These are phyloP conservation scores for Phycomyces nitens DNA, from an alignment of 192 early-diverging fungal species.

Conservation along the genomic window DNA sequence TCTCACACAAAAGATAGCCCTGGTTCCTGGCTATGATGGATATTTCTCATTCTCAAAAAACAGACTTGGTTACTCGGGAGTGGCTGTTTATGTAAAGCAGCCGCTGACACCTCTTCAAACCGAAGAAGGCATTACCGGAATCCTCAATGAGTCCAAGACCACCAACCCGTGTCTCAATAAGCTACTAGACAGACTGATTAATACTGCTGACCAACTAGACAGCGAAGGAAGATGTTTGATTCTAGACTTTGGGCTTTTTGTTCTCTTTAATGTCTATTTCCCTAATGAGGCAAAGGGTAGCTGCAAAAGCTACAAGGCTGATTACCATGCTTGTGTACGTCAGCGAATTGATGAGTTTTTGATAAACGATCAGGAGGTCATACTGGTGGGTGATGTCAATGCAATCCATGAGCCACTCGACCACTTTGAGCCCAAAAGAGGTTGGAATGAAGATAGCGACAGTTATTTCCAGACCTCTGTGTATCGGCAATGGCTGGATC, in stretches of 20 bases:
- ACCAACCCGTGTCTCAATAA: neutral
- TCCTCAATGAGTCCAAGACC: conserved; percentile 9
- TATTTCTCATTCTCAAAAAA: conserved; percentile 67
- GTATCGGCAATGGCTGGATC: conserved; percentile 64
- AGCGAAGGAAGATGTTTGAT: conserved; percentile 68
- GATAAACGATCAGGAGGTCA: conserved; percentile 49
- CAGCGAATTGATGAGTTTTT: conserved; percentile 46
- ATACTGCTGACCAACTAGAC: conserved; percentile 48
- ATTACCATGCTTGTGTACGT: conserved; percentile 46
- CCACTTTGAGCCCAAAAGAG: conserved; percentile 66
- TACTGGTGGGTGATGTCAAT: conserved; percentile 69
- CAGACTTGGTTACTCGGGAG: conserved; percentile 66
- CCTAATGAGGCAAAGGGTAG: conserved; percentile 51
- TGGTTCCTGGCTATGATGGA: conserved; percentile 66
- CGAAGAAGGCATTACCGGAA: conserved; percentile 69
- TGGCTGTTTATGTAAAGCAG: conserved; percentile 58
- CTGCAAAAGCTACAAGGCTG: conserved; percentile 50
- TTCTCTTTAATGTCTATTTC: conserved; percentile 74
- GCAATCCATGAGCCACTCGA: conserved; percentile 61
- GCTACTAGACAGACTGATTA: conserved; percentile 4
- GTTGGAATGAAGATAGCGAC: conserved; percentile 50
- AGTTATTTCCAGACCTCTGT: conserved; percentile 53
- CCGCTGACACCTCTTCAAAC: conserved; percentile 50
- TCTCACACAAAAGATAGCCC: conserved; percentile 52
- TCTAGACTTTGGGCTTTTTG: conserved; percentile 71